A percentile compares a stretch with the other conserved stretches of the same genome.
Conservation (phyloP, 352 stramenopile genomes). For the Pythium aphanidermatum region DNA sequence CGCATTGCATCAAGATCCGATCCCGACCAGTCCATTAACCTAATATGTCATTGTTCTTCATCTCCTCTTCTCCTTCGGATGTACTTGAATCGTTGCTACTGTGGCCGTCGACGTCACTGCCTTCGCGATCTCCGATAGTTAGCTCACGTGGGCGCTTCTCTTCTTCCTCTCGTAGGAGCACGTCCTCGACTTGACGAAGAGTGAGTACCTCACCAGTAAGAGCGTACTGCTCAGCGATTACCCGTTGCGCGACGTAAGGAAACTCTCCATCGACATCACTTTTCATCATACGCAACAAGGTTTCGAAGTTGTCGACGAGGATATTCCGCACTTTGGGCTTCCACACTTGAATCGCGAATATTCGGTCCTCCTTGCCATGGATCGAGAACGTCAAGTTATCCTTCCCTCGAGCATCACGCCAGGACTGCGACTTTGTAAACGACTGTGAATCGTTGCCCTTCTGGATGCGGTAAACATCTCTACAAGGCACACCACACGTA, state of each 20-base stretch:
- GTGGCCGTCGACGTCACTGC: conserved; percentile 8
- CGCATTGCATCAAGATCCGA: conserved; percentile 5
- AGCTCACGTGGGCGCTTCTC: conserved; percentile 22
- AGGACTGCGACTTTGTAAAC: conserved; percentile 49
- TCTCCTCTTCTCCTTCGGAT: conserved; percentile 19
- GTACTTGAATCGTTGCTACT: conserved; percentile 24
- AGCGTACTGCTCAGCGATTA: conserved; percentile 40
- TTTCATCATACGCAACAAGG: conserved; percentile 34
- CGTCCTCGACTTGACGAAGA: conserved; percentile 35
- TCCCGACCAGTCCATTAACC: conserved; percentile 14
- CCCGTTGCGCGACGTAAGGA: conserved; percentile 31
- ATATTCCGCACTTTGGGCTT: conserved; percentile 41
- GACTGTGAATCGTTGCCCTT: conserved; percentile 36
- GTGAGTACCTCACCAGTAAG: conserved; percentile 31
- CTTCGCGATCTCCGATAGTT: conserved; percentile 2
- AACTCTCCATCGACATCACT: conserved; percentile 47
- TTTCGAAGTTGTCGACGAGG: conserved; percentile 38
- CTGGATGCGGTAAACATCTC: conserved; percentile 36
- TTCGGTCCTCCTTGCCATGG: conserved; percentile 30
- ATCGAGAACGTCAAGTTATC: conserved; percentile 46
- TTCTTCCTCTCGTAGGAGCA: conserved; percentile 40
- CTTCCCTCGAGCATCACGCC: conserved; percentile 35
- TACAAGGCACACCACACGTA: conserved; percentile 5
- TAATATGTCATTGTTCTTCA: conserved; percentile 32
- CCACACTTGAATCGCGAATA: conserved; percentile 44